These are phyloP conservation scores for Aristolochia californica DNA, from an alignment of 164 flowering plant species.

Conservation along the genomic window DNA sequence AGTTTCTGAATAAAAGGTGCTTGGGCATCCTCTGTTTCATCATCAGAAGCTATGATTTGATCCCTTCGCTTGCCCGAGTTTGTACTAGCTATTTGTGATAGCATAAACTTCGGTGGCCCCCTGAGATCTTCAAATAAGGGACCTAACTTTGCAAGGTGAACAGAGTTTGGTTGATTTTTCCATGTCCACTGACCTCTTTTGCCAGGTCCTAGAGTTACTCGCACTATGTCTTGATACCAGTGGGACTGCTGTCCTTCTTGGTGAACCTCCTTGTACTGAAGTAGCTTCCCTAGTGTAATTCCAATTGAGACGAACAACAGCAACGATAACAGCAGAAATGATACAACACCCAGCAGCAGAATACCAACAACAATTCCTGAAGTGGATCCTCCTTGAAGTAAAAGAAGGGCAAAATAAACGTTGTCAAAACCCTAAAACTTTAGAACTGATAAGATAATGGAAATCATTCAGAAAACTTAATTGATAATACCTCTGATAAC, in stretches of 20 bases:
- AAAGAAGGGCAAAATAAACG: neutral
- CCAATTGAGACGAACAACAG: conserved; percentile 73
- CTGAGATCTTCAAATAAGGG: conserved; percentile 85
- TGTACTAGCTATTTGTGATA: conserved; percentile 57
- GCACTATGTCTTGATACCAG: conserved; percentile 76
- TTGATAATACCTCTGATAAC: conserved; percentile 44
- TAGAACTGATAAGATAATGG: neutral
- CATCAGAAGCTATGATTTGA: conserved; percentile 78
- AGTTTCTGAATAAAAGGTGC: conserved; percentile 84
- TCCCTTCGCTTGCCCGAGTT: conserved; percentile 27
- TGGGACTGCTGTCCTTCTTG: conserved; percentile 58
- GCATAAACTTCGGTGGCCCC: conserved; percentile 97
- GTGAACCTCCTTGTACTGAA: conserved; percentile 92
- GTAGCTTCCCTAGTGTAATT: conserved; percentile 73
- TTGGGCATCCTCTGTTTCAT: conserved; percentile 97
- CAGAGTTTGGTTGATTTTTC: conserved; percentile 48
- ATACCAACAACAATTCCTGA: conserved; percentile 46
- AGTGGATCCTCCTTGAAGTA: conserved; percentile 41
- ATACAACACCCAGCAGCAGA: conserved; percentile 33
- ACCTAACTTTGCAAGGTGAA: conserved; percentile 41
- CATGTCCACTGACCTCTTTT: conserved; percentile 98
- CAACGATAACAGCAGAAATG: conserved; percentile 39
- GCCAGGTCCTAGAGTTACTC: conserved; percentile 90
- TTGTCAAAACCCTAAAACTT: neutral
- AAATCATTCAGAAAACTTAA: neutral